These are phyloP conservation scores for Fusarium chuoi DNA, from an alignment of 2,329 filamentous ascomycete genomes.

Conservation along the genomic window DNA sequence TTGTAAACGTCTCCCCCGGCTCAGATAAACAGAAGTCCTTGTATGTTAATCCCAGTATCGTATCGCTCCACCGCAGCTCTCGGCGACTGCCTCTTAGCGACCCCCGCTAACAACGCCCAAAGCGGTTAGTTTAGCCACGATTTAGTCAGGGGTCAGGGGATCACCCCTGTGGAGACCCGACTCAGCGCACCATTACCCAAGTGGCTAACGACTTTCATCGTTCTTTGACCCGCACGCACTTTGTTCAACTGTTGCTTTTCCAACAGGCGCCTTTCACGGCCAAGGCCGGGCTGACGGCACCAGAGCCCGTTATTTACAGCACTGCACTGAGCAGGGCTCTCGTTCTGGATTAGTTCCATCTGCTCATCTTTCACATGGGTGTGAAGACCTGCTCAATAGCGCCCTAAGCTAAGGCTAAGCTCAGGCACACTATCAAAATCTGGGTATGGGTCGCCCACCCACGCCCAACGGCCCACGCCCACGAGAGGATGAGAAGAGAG, in stretches of 20 bases:
- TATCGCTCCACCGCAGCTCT: conserved; percentile 21
- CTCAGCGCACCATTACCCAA: conserved; percentile 5
- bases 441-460: conserved; percentile 12
- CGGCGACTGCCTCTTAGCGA: conserved; percentile 20
- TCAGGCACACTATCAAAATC: conserved; percentile 30
- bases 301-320: conserved; percentile 8
- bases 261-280: conserved; percentile 10
- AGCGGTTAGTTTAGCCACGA: conserved; percentile 2
- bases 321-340: neutral
- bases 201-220: conserved; percentile 21
- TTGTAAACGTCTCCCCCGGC: neutral
- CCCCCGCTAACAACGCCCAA: neutral
- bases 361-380: conserved; percentile 11
- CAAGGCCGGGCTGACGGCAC: conserved; percentile 29
- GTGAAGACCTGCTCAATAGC: conserved; percentile 25
- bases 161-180: neutral
- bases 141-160: conserved; percentile 26
- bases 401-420: conserved; percentile 27
- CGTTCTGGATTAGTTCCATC: conserved; percentile 19
- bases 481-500: conserved; percentile 8
- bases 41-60: conserved; percentile 14
- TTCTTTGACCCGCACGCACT: conserved; percentile 12
- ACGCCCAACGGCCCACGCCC: conserved; percentile 18
- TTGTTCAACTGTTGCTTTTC: conserved; percentile 16
- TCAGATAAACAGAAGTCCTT: neutral